Evolutionary conservation across 139 green algal species (phyloP).

Genomic region (Coccomyxa sp.): DNA sequence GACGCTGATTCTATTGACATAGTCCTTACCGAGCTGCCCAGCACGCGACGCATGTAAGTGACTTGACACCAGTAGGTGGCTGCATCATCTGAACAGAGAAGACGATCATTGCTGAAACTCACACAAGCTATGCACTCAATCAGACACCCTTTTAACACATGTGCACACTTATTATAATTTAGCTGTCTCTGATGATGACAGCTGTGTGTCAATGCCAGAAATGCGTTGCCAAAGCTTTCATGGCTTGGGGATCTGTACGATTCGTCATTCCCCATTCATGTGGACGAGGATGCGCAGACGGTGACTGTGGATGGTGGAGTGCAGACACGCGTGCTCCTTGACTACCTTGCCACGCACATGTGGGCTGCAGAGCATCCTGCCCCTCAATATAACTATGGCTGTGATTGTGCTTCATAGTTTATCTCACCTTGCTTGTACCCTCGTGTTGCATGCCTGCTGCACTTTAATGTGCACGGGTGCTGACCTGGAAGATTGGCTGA

Average conservation of each 20-base stretch:
- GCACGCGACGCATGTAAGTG: conserved; percentile 26
- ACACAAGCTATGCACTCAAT: too few relatives aligned
- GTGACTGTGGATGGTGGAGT: conserved; percentile 73
- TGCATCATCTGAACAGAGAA: not conserved
- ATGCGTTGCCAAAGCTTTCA: not conserved
- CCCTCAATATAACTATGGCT: not conserved
- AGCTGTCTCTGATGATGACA: not conserved
- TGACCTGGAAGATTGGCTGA: not conserved
- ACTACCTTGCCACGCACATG: conserved; percentile 75
- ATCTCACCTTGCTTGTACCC: not conserved
- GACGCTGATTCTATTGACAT: conserved; percentile 50
- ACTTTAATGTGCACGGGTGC: not conserved
- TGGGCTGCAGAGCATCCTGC: not conserved
- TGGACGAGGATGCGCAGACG: conserved; percentile 49
- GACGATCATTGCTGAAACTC: not conserved
- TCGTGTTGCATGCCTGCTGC: not conserved
- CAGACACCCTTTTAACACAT: not conserved
- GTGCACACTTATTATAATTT: not conserved
- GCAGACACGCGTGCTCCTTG: conserved; percentile 57
- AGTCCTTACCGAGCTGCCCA: conserved; percentile 50
- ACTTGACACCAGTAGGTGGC: not conserved
- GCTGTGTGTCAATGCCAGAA: not conserved
- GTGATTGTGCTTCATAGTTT: not conserved
- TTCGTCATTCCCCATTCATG: conserved; percentile 29
- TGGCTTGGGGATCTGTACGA: too few relatives aligned